Base-by-base conservation (phyloP, 192 early-diverging fungal species). In the Kappamyces sp. region DNA sequence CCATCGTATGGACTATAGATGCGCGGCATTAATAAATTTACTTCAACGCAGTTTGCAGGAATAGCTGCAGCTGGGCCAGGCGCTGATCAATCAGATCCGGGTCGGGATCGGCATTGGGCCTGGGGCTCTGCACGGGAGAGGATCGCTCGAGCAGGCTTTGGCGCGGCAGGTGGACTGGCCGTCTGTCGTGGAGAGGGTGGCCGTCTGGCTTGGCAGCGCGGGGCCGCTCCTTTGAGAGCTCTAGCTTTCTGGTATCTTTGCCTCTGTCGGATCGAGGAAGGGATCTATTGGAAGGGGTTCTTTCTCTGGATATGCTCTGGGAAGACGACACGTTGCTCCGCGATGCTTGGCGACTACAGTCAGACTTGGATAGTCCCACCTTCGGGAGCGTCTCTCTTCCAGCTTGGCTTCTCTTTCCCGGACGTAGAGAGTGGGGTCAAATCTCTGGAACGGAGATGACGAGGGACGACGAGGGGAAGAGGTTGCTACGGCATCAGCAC, bases 391-490 rank as follows among this genome's bases (percentile, higher is more conserved):
- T 45, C 54, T 41, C 47, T 67, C 59, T 11, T 68, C 54, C 47
- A 68, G 14, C 46, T 61, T 64, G 1, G 60, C 30, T 39, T 58
- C 62, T 34, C 50, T 60, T 34, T 64, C 66, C 15, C 41, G 45
- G 9, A 68, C 50, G 51, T 68, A 68, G 30, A 59, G 61, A 37
- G 66, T 68, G 2, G 66, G 66, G 58, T 68, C 66, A 22, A 68
- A 68, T 2, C 66, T 39, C 22, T 54, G 66, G 50, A 64, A 68
- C 0, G 57, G 42, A 6, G 61, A 49, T 47, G 42, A 39, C 36
- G 51, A 45, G 43, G 43, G 12, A 22, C 22, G 43, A n/a, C 43
- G 43, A 0, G 12, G 12, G 0, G 22, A n/a, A 45, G 12, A 12
- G 12, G 22, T 45, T 45, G 43, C 22, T 45, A n/a, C 12, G 22